A percentile compares a stretch with the other conserved stretches of the same genome.
phyloP scores from a whole-genome alignment of 805 yeast genomes.

The Lachancea fermentati region DNA sequence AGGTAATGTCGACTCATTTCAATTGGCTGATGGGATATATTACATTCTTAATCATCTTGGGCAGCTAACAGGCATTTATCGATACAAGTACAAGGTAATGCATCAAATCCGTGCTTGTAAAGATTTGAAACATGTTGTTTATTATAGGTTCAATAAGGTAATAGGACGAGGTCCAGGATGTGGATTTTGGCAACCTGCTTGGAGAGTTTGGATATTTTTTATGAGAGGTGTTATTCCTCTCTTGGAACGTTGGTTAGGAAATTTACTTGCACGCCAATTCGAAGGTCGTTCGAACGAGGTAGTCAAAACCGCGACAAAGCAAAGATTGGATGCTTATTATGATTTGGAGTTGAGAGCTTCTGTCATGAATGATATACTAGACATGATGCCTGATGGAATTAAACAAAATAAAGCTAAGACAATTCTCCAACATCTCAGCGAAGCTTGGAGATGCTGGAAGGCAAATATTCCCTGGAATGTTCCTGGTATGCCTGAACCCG shows the following conservation, averaged over 20 bases:
- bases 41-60: conserved; percentile 91
- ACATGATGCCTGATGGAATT: conserved; percentile 94
- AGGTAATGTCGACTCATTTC: conserved; percentile 89
- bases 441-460: conserved; percentile 99
- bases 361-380: conserved; percentile 91
- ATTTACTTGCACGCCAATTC: conserved; percentile 84
- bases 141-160: conserved; percentile 72
- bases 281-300: conserved; percentile 94
- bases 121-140: conserved; percentile 88
- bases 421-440: conserved; percentile 87
- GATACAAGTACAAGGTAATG: conserved; percentile 97
- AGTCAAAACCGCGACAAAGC: conserved; percentile 92
- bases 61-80: conserved; percentile 90
- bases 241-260: conserved; percentile 92
- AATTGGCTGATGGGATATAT: conserved; percentile 89
- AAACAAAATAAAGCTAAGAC: conserved; percentile 82
- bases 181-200: conserved; percentile 99
- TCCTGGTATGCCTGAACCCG: conserved; percentile 90
- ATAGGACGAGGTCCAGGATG: conserved; percentile 98
- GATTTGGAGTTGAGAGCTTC: conserved; percentile 91
- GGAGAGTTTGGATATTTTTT: conserved; percentile 95
- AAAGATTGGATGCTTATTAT: conserved; percentile 89
- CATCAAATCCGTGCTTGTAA: conserved; percentile 95
- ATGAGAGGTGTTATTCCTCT: conserved; percentile 88
- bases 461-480: conserved; percentile 98